Conservation (phyloP, 768 basidiomycete genomes). For the Russula sp. region DNA sequence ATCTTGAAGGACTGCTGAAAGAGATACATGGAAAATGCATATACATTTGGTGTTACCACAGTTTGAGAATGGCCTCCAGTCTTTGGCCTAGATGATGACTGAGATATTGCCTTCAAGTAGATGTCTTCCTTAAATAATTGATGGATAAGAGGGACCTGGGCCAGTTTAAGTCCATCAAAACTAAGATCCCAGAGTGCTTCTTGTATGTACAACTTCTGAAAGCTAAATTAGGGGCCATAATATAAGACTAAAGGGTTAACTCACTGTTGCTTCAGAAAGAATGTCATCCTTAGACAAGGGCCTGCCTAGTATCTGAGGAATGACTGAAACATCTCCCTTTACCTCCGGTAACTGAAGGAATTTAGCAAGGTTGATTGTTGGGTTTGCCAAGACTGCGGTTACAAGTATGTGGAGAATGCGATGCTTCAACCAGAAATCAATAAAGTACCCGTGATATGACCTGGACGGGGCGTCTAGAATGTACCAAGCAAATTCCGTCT, state of each 20-base stretch:
- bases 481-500: constrained; percentile 62
- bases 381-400: constrained; percentile 18
- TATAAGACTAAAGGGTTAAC: background rate
- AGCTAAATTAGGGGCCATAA: background rate
- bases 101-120: background rate
- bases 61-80: background rate
- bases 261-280: background rate
- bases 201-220: constrained; percentile 4
- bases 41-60: constrained; percentile 10
- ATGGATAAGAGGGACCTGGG: background rate
- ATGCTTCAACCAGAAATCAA: constrained; percentile 43
- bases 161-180: background rate
- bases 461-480: constrained; percentile 47
- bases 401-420: constrained; percentile 44
- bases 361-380: background rate
- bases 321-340: background rate
- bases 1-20: constrained; percentile 6
- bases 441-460: constrained; percentile 40
- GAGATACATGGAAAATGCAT: background rate
- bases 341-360: background rate
- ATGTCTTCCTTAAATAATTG: constrained; percentile 15
- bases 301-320: background rate
- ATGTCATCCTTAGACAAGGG: background rate
- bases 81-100: background rate
- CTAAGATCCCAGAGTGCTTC: background rate